Conservation (phyloP, 805 yeast genomes). For the Jamesozyma hellenica region DNA sequence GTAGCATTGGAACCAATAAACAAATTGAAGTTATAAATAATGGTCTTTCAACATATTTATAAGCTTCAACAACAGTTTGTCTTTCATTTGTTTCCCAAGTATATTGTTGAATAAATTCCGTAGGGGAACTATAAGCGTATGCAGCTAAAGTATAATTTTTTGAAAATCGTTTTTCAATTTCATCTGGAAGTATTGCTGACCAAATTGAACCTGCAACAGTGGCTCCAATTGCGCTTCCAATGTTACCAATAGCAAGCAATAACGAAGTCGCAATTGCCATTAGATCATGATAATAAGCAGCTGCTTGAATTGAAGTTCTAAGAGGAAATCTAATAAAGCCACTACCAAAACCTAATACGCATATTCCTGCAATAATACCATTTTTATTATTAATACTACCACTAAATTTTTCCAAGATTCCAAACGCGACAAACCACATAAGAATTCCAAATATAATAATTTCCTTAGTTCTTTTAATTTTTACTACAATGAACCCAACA, state of each 20-base stretch:
- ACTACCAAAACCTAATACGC: conserved; percentile 63
- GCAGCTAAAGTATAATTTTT: conserved; percentile 30
- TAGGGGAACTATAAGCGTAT: conserved; percentile 41
- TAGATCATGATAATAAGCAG: conserved; percentile 45
- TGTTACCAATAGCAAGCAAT: conserved; percentile 43
- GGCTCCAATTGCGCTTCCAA: conserved; percentile 55
- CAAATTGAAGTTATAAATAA: conserved; percentile 43
- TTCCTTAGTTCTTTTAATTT: conserved; percentile 43
- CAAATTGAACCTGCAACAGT: conserved; percentile 64
- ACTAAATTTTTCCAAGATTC: conserved; percentile 46
- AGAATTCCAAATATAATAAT: conserved; percentile 50
- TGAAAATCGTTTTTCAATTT: conserved; percentile 31
- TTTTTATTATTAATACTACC: conserved; percentile 36
- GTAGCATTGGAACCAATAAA: conserved; percentile 44
- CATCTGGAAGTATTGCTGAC: conserved; percentile 34
- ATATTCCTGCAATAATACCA: conserved; percentile 56
- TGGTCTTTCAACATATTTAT: conserved; percentile 43
- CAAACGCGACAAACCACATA: conserved; percentile 52
- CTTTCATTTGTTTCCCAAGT: conserved; percentile 52
- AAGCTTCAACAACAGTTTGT: conserved; percentile 41
- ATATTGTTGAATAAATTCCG: conserved; percentile 35
- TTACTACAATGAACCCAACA: conserved; percentile 43
- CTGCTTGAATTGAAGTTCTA: conserved; percentile 50
- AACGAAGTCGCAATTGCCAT: conserved; percentile 54
- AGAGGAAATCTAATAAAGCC: conserved; percentile 62